These are phyloP conservation scores for Neurospora crassa DNA, from an alignment of 2,329 filamentous ascomycete genomes.

Conservation along the genomic window DNA sequence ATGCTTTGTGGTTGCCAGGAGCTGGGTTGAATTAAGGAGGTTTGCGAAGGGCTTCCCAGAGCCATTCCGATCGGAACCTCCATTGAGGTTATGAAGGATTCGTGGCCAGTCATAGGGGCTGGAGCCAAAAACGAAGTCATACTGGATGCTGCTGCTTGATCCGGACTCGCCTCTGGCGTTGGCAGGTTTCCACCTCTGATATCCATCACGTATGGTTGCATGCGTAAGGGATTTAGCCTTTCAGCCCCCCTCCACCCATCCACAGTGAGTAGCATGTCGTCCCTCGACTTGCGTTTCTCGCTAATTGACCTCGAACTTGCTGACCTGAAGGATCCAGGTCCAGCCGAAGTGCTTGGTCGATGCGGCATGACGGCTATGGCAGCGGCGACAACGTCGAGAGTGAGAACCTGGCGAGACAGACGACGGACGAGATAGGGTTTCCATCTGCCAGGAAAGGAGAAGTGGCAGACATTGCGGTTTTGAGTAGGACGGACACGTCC, in stretches of 20 bases:
- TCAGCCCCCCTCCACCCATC: slow-evolving; percentile 20
- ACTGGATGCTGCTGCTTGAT: neutral
- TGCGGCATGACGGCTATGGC: slow-evolving; percentile 22
- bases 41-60: slow-evolving; percentile 56
- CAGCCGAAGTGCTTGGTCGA: slow-evolving; percentile 33
- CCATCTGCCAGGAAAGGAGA: slow-evolving; percentile 19
- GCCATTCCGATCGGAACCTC: slow-evolving; percentile 60
- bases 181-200: slow-evolving; percentile 32
- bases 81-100: slow-evolving; percentile 30
- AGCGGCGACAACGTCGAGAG: slow-evolving; percentile 14
- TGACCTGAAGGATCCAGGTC: slow-evolving; percentile 22
- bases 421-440: slow-evolving; percentile 23
- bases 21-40: slow-evolving; percentile 21
- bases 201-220: slow-evolving; percentile 17
- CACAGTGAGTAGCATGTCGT: slow-evolving; percentile 28
- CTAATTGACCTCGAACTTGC: slow-evolving; percentile 18
- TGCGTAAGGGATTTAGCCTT: slow-evolving; percentile 17
- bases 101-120: slow-evolving; percentile 28
- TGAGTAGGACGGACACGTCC: slow-evolving; percentile 19
- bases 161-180: slow-evolving; percentile 33
- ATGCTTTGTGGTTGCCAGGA: neutral
- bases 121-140: neutral
- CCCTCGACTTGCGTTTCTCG: slow-evolving; percentile 36
- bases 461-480: slow-evolving; percentile 23
- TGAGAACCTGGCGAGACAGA: slow-evolving; percentile 20